Conservation (phyloP, 139 green algal genomes). For the Chlorella sp. region DNA sequence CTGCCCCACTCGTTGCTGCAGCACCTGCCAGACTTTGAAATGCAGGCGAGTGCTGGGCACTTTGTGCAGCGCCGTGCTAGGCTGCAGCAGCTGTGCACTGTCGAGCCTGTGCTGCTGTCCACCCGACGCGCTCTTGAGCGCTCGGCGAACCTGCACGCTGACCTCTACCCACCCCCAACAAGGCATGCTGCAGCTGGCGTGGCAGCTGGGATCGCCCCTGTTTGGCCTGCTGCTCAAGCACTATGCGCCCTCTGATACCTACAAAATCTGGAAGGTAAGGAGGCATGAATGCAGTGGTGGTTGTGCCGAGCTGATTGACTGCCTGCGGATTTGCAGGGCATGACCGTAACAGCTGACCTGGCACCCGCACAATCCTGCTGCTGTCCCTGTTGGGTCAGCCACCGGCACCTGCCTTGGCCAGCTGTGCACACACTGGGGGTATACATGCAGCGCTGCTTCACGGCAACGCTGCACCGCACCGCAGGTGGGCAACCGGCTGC, state of each 20-base stretch:
- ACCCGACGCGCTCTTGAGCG: neutral
- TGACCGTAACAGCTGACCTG: neutral
- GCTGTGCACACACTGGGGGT: neutral
- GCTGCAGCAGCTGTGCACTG: neutral
- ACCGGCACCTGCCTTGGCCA: neutral
- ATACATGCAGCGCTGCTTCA: neutral
- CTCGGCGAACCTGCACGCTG: no score
- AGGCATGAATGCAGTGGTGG: neutral
- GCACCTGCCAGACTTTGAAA: conserved; percentile 68
- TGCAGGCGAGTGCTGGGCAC: conserved; percentile 56
- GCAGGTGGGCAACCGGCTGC: conserved; percentile 58
- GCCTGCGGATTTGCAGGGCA: neutral
- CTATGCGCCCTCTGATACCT: conserved; percentile 84
- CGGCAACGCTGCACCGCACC: neutral
- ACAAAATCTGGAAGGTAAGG: conserved; percentile 38
- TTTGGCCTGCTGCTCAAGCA: conserved; percentile 73
- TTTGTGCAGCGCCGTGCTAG: neutral
- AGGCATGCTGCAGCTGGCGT: conserved; percentile 72
- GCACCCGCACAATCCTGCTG: neutral
- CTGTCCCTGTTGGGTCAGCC: neutral
- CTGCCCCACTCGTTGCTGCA: no score
- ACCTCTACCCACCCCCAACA: no score
- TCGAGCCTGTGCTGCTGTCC: neutral
- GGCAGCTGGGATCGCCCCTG: conserved; percentile 76
- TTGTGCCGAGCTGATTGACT: neutral